Conservation (phyloP, 2,329 filamentous ascomycete species). For the Bertia moriformis region DNA sequence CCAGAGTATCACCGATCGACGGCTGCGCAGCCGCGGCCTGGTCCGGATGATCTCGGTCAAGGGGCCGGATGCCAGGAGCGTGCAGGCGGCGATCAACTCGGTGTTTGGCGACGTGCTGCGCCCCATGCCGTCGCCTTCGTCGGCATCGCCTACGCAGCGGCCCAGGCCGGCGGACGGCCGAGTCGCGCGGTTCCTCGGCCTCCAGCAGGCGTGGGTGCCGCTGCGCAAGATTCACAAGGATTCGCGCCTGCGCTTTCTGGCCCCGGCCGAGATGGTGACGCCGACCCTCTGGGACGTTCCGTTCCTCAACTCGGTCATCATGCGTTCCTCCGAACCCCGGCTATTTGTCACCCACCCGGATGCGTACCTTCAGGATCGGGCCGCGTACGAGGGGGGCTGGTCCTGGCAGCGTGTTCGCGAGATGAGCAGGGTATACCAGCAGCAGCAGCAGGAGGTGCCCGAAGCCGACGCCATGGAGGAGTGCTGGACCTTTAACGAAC, state of each 20-base stretch:
- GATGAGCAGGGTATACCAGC: constrained; percentile 39
- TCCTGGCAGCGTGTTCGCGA: constrained; percentile 57
- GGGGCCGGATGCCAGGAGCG: constrained; percentile 50
- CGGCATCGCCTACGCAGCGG: constrained; percentile 4
- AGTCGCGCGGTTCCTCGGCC: constrained; percentile 35
- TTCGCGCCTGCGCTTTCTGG: constrained; percentile 55
- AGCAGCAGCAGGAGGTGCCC: constrained; percentile 31
- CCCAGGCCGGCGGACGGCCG: constrained; percentile 16
- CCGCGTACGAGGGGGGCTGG: constrained; percentile 41
- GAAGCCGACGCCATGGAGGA: constrained; percentile 49
- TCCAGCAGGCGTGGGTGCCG: constrained; percentile 59
- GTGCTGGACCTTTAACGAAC: constrained; percentile 54
- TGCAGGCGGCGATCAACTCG: constrained; percentile 45
- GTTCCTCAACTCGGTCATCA: constrained; percentile 63
- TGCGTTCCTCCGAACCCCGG: constrained; percentile 43
- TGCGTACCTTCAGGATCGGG: constrained; percentile 54
- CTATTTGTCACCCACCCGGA: constrained; percentile 65
- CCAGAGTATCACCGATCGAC: constrained; percentile 47
- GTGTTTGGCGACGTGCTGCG: constrained; percentile 45
- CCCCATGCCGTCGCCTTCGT: constrained; percentile 18
- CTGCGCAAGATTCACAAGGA: constrained; percentile 65
- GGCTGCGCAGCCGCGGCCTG: constrained; percentile 63
- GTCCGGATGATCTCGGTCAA: constrained; percentile 48
- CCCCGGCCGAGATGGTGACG: constrained; percentile 58
- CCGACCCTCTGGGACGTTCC: constrained; percentile 56